Evolutionary conservation across 352 stramenopile genomes (phyloP), one percentile per base, ranked within the genome.

Genomic region (Phytophthora brassicae): DNA sequence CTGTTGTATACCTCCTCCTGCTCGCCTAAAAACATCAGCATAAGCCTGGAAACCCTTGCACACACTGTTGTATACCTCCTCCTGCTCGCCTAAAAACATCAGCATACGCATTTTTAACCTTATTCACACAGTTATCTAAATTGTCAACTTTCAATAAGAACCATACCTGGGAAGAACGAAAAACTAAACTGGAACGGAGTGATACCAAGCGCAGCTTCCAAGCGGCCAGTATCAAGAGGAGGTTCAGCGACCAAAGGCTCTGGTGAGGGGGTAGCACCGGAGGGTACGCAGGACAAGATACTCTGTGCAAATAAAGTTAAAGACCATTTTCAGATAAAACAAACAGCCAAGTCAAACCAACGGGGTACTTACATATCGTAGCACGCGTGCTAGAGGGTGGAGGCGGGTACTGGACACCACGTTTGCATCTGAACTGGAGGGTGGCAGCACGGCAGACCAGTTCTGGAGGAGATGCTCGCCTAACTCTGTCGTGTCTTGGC

Each of bases 11-110:
- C 73, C 2, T 45, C 35, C 16, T 76, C 58, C 8, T 88, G 61
- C 14, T 88, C 70, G 13, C 51, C 75, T 86, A 38, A 3, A 2
- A 50, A 13, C 36, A 8, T 17, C 11, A 55, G 1, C 36, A 38
- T 16, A n/a, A n/a, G 82, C 81, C 49, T 79, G 75, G 42, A 95
- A 91, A 6, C 73, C 81, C 24, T 81, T 66, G 54, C 75, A 89
- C 19, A 90, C 71, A n/a, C 68, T 70, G 7, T 49, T 62, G 51
- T 88, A 89, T 8, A 89, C 73, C 2, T 45, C 35, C 16, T 76
- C 58, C 8, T 88, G 61, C 14, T 88, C 70, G 13, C 51, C 75
- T 86, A 38, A 3, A 2, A 50, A 13, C 36, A 8, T 17, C 11
- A 55, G 1, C 36, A 38, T 16, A n/a, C n/a, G 82, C 81, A n/a